A percentile compares a stretch with the other conserved stretches of the same genome.
These are phyloP conservation scores for Parafenestella ontariensis DNA, from an alignment of 2,329 filamentous ascomycete species.

Conservation along the genomic window DNA sequence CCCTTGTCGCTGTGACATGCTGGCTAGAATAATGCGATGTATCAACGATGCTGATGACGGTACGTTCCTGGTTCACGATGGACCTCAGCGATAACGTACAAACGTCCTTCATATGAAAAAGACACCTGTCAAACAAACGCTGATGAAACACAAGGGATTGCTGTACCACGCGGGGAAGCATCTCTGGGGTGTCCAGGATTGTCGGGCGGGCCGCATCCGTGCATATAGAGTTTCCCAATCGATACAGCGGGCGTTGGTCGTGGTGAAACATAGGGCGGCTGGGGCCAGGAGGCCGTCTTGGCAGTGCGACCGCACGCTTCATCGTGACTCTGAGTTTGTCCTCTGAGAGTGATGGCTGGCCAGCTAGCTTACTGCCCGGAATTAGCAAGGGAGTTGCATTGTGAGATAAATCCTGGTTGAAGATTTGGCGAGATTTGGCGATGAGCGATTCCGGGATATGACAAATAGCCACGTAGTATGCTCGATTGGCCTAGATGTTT, in stretches of 20 bases:
- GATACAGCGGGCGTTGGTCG: constrained; percentile 13
- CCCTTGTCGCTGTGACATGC: no score
- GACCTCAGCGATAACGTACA: not conserved
- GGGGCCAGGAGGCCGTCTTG: constrained; percentile 11
- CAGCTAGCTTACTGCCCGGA: no score
- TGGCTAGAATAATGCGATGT: not conserved
- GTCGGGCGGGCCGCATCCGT: constrained; percentile 22
- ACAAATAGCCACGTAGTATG: not conserved
- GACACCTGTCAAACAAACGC: constrained; percentile 1
- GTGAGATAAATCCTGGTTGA: not conserved
- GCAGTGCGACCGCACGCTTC: constrained; percentile 25
- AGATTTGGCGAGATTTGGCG: constrained; percentile 8
- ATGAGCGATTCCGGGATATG: not conserved
- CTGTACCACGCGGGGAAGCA: constrained; percentile 13
- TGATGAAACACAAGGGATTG: constrained; percentile 6
- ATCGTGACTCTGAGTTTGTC: constrained; percentile 16
- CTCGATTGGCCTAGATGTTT: not conserved
- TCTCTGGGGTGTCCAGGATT: constrained; percentile 16
- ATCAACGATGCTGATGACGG: not conserved
- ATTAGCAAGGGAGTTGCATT: constrained; percentile 7
- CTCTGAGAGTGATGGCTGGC: constrained; percentile 16
- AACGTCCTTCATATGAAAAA: constrained; percentile 1
- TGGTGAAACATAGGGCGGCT: constrained; percentile 31
- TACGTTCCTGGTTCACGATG: not conserved
- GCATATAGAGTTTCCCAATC: constrained; percentile 25